Evolutionary conservation across 768 basidiomycete genomes (phyloP).

Genomic region (Kwoniella sp.): DNA sequence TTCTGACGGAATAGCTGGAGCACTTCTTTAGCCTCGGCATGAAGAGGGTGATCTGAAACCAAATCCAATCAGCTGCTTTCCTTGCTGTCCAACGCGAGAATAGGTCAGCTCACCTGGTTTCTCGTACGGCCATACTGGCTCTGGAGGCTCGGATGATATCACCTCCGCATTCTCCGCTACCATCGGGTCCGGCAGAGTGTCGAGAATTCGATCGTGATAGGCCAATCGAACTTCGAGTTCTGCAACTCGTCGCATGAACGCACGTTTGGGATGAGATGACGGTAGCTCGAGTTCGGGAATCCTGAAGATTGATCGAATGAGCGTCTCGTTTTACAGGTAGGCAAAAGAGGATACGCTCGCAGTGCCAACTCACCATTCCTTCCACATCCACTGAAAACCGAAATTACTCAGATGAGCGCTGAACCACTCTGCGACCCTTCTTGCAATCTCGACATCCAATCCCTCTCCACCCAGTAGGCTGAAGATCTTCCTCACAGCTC

Average conservation of each 20-base stretch:
- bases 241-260: constrained; percentile 81
- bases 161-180: constrained; percentile 72
- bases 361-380: constrained; percentile 80
- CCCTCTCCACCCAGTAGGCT: constrained; percentile 70
- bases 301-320: too few relatives aligned
- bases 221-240: constrained; percentile 89
- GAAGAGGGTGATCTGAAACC: constrained; percentile 69
- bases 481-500: constrained; percentile 88
- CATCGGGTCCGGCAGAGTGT: constrained; percentile 78
- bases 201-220: constrained; percentile 88
- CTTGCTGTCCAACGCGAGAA: not conserved
- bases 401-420: constrained; percentile 96
- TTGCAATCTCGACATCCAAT: constrained; percentile 78
- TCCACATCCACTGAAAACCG: constrained; percentile 98
- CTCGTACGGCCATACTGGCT: constrained; percentile 53
- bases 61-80: constrained; percentile 19
- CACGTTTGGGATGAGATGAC: constrained; percentile 78
- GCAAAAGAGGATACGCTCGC: not conserved
- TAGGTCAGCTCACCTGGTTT: constrained; percentile 36
- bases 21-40: constrained; percentile 76
- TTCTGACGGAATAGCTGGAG: constrained; percentile 76
- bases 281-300: constrained; percentile 76
- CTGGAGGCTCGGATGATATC: constrained; percentile 79
- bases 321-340: too few relatives aligned
- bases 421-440: constrained; percentile 92